Evolutionary conservation across 2,329 filamentous ascomycete genomes (phyloP).

Genomic region (Pseudogymnoascus sp.): DNA sequence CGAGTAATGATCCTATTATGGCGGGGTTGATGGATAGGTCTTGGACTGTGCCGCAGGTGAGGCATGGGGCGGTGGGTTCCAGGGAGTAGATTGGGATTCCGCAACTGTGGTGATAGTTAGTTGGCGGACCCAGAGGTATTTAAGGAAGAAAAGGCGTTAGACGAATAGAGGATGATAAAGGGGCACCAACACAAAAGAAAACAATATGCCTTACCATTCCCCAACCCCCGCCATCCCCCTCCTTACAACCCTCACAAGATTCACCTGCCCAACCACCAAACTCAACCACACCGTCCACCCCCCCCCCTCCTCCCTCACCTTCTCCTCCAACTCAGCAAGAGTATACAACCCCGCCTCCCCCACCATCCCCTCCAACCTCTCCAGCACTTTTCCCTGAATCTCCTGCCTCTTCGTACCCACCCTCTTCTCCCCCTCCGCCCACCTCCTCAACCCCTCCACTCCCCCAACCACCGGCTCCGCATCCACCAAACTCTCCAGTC

Average conservation of each 20-base stretch:
- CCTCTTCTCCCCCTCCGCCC: constrained; percentile 38
- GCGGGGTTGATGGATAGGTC: constrained; percentile 33
- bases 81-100: constrained; percentile 47
- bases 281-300: not conserved
- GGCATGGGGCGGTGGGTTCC: constrained; percentile 30
- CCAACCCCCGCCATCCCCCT: not conserved
- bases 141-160: too few species aligned
- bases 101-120: constrained; percentile 34
- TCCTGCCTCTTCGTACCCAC: constrained; percentile 41
- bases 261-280: not conserved
- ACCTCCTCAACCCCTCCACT: constrained; percentile 42
- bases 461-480: constrained; percentile 46
- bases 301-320: constrained; percentile 12
- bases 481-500: constrained; percentile 42
- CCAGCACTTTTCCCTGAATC: constrained; percentile 36
- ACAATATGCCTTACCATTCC: constrained; percentile 10
- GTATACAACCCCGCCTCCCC: constrained; percentile 31
- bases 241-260: not conserved
- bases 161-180: not conserved
- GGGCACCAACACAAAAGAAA: not conserved
- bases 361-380: constrained; percentile 29
- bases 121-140: too few species aligned
- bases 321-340: constrained; percentile 36
- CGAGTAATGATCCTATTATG: constrained; percentile 33
- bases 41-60: constrained; percentile 28